Conservation (phyloP, 306 rosid genomes). For the Corylus avellana region DNA sequence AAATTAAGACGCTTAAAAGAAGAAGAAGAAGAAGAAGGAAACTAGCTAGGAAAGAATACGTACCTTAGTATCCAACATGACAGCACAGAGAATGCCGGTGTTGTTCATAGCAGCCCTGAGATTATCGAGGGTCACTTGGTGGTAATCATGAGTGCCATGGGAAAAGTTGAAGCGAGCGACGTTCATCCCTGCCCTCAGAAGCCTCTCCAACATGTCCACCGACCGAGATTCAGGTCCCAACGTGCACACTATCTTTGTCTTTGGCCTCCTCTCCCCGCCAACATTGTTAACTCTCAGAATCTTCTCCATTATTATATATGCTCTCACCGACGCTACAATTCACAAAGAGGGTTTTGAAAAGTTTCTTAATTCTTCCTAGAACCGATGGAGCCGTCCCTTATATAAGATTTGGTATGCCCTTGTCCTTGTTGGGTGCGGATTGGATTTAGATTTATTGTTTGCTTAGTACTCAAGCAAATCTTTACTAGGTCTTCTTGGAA, state of each 20-base stretch:
- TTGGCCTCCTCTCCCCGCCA: neutral
- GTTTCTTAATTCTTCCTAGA: too few relatives aligned
- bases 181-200: conserved; percentile 28
- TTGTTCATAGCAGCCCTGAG: conserved; percentile 31
- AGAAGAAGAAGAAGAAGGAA: neutral
- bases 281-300: neutral
- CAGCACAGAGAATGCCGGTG: conserved; percentile 39
- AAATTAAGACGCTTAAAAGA: neutral
- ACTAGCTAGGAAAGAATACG: too few relatives aligned
- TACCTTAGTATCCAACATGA: conserved; percentile 23
- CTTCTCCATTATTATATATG: conserved; percentile 12
- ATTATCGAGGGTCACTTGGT: conserved; percentile 44
- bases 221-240: conserved; percentile 24
- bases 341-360: too few relatives aligned
- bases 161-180: conserved; percentile 55
- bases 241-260: conserved; percentile 32
- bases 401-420: neutral
- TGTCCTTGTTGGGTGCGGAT: neutral
- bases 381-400: too few relatives aligned
- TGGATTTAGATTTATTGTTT: neutral
- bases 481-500: neutral
- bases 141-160: conserved; percentile 37
- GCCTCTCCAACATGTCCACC: conserved; percentile 21
- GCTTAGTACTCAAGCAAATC: neutral
- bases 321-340: neutral